Evolutionary conservation across 176 grass and related monocot genomes (phyloP).

Genomic region (Carex parvula): DNA sequence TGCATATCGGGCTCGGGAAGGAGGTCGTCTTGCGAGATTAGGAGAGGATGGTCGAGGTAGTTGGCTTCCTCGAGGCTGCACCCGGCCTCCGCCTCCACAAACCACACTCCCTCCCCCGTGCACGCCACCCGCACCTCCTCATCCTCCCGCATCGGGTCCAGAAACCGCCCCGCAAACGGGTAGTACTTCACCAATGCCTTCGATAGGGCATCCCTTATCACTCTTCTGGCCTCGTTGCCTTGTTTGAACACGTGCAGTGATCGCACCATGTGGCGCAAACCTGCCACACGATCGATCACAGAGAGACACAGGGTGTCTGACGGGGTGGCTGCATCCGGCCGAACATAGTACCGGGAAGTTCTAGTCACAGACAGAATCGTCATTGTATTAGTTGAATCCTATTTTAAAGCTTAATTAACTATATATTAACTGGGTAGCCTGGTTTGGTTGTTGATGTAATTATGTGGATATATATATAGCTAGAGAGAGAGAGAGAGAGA

Average conservation of each 20-base stretch:
- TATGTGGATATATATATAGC: neutral
- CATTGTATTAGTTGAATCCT: neutral
- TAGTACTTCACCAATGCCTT: constrained; percentile 67
- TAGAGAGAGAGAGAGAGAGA: neutral
- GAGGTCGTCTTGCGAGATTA: constrained; percentile 64
- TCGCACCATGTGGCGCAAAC: constrained; percentile 64
- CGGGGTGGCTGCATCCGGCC: constrained; percentile 41
- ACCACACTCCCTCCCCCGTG: constrained; percentile 75
- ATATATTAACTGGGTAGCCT: neutral
- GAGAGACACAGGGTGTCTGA: constrained; percentile 50
- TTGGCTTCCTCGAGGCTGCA: constrained; percentile 60
- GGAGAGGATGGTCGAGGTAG: constrained; percentile 63
- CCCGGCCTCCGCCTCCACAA: constrained; percentile 51
- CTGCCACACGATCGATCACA: constrained; percentile 65
- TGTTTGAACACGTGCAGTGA: constrained; percentile 56
- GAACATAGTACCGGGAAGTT: constrained; percentile 40
- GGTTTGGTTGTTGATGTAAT: neutral
- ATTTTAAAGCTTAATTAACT: neutral
- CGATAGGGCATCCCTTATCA: constrained; percentile 46
- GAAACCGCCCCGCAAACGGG: constrained; percentile 64
- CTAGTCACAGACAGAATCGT: constrained; percentile 50
- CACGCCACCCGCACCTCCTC: constrained; percentile 47
- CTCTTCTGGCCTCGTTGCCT: neutral
- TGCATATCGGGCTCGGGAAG: constrained; percentile 39
- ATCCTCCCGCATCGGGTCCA: constrained; percentile 5